phyloP scores from a whole-genome alignment of 2,329 filamentous ascomycete genomes.

The Clonostachys rosea region DNA sequence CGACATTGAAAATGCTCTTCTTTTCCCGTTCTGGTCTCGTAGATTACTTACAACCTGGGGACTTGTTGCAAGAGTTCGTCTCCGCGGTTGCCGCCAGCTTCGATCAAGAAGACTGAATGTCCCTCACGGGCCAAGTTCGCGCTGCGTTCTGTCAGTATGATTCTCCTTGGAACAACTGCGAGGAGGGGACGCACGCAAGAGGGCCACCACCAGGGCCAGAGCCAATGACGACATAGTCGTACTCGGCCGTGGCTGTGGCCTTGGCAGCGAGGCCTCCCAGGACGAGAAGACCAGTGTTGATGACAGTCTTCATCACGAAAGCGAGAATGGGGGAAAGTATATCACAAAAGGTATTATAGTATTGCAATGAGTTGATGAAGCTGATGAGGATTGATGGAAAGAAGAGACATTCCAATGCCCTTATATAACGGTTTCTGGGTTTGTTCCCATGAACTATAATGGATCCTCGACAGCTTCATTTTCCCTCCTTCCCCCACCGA shows the following conservation, averaged over 20 bases:
- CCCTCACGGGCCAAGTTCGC: slow-evolving; percentile 49
- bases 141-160: slow-evolving; percentile 1
- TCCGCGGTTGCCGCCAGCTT: slow-evolving; percentile 51
- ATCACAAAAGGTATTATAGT: no score
- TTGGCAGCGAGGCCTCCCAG: background rate
- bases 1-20: no score
- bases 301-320: no score
- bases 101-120: slow-evolving; percentile 49
- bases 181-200: slow-evolving; percentile 25
- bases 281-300: no score
- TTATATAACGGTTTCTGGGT: no score
- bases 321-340: no score
- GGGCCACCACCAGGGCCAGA: slow-evolving; percentile 50
- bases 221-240: slow-evolving; percentile 56
- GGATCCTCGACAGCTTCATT: no score
- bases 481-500: no score
- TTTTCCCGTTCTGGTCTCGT: slow-evolving; percentile 1
- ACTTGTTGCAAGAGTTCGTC: slow-evolving; percentile 7
- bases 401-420: no score
- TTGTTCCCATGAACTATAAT: no score
- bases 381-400: no score
- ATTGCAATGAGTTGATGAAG: no score
- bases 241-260: slow-evolving; percentile 12
- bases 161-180: background rate
- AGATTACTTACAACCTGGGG: slow-evolving; percentile 4